Evolutionary conservation across 495 filamentous ascomycete species (phyloP).

Genomic region (Penicillium diatomitis): DNA sequence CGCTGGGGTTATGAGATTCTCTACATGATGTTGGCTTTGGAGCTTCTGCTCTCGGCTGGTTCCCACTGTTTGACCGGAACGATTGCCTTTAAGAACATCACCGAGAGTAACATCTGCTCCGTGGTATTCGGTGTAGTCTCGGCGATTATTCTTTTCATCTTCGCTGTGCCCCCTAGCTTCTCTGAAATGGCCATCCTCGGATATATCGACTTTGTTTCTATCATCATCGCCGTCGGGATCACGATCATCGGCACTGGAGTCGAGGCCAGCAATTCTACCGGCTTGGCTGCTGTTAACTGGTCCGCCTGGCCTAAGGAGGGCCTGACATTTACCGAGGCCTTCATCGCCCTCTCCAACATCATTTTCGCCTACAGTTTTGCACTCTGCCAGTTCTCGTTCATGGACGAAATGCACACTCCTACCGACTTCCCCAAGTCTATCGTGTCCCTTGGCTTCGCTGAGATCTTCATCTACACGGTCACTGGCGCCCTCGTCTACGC

Average conservation of each 20-base stretch:
- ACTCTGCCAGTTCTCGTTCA: conserved; percentile 46
- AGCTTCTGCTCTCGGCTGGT: conserved; percentile 57
- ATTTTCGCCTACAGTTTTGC: conserved; percentile 53
- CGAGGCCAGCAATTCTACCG: conserved; percentile 24
- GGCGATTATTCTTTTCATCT: conserved; percentile 45
- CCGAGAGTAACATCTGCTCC: conserved; percentile 48
- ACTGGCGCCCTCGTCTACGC: conserved; percentile 56
- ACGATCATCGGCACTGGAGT: conserved; percentile 55
- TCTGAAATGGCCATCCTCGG: conserved; percentile 44
- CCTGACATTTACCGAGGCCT: conserved; percentile 19
- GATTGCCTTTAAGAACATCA: conserved; percentile 54
- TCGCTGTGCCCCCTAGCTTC: conserved; percentile 47
- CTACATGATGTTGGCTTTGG: conserved; percentile 45
- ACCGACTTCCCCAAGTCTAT: conserved; percentile 52
- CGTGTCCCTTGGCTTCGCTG: conserved; percentile 43
- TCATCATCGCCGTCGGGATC: conserved; percentile 54
- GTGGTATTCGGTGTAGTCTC: conserved; percentile 53
- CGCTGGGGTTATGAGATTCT: conserved; percentile 48
- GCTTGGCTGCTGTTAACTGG: conserved; percentile 23
- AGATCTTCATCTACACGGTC: conserved; percentile 55
- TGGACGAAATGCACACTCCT: conserved; percentile 48
- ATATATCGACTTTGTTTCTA: conserved; percentile 52
- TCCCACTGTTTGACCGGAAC: conserved; percentile 61
- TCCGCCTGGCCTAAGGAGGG: conserved; percentile 20
- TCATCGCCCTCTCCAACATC: conserved; percentile 58